Base-by-base conservation (phyloP, 768 basidiomycete genomes). In the Tephrocybe sp. region DNA sequence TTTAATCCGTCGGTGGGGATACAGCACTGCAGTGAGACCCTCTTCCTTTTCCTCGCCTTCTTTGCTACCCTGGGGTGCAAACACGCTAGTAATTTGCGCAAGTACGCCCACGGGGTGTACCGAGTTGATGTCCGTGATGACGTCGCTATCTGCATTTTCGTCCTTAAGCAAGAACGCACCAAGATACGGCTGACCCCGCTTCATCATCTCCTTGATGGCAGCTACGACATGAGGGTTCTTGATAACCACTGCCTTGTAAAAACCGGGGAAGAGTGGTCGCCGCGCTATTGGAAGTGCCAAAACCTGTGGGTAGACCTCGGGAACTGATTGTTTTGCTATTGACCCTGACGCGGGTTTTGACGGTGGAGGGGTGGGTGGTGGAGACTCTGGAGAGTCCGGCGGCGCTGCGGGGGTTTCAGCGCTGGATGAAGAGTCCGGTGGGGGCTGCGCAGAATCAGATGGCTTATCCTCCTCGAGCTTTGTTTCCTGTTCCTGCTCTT, bases 81-180 rank as follows among this genome's bases (percentile, higher is more conserved):
- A 95, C 1, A 95, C 87, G 57, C 90, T 93, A 1, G 95, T 98
- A 46, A 98, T 93, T 70, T 98, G 96, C 2, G 94, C 94, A 62
- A 98, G 97, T 4, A 98, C 94, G 39, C 96, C 96, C 50, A 98
- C 93, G 1, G 81, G 82, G 67, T 98, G 91, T 4, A 98, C 93
- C 37, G 88, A 84, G 69, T 90, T 81, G 48, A 92, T 69, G 62
- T 90, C 89, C 51, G 90, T 88, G 58, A 98, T 96, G 50, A 95
- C 80, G 68, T 98, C 96, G 65, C 86, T 88, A 69, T 98, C 96
- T 39, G 88, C 77, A 57, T 92, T 83, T 59, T 93, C 91, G 62
- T 98, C 94, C 74, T 96, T 98, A 62, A 98, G 83, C 23, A 98
- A 73, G 76, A 98, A 98, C 23, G 94, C 96, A 45, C 96, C 96